Conservation (phyloP, 2,329 filamentous ascomycete genomes). For the Venturia oleaginea region DNA sequence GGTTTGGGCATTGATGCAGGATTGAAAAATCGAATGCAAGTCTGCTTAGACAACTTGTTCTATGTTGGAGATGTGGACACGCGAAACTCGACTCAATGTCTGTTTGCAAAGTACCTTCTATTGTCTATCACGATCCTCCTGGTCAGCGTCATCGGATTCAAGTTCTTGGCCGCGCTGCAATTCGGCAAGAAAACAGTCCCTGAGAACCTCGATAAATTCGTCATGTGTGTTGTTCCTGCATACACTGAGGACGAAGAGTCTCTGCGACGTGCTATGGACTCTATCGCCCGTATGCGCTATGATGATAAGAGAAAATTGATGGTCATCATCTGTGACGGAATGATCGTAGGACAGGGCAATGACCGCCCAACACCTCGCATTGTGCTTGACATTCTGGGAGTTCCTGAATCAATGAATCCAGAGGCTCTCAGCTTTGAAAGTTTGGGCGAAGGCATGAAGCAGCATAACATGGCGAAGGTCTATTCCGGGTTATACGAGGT, state of each 20-base stretch:
- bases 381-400: constrained; percentile 91
- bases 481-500: constrained; percentile 98
- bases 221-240: constrained; percentile 94
- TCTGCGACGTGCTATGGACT: constrained; percentile 91
- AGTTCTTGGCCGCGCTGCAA: constrained; percentile 92
- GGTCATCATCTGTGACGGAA: constrained; percentile 88
- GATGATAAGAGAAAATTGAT: constrained; percentile 97
- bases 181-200: constrained; percentile 86
- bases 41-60: constrained; percentile 89
- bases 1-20: constrained; percentile 50
- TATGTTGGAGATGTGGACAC: constrained; percentile 90
- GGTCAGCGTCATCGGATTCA: constrained; percentile 78
- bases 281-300: constrained; percentile 87
- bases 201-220: constrained; percentile 95
- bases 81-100: constrained; percentile 72
- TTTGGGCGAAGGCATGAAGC: constrained; percentile 88
- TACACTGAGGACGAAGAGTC: constrained; percentile 99
- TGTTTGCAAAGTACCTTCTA: constrained; percentile 83
- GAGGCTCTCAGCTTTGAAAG: constrained; percentile 95
- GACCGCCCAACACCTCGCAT: constrained; percentile 92
- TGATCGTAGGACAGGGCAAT: constrained; percentile 99
- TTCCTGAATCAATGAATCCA: constrained; percentile 86
- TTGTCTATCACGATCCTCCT: constrained; percentile 76
- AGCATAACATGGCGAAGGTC: constrained; percentile 99
- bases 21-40: constrained; percentile 59